Conservation (phyloP, 2,329 filamentous ascomycete species). For the Claviceps fusiformis region DNA sequence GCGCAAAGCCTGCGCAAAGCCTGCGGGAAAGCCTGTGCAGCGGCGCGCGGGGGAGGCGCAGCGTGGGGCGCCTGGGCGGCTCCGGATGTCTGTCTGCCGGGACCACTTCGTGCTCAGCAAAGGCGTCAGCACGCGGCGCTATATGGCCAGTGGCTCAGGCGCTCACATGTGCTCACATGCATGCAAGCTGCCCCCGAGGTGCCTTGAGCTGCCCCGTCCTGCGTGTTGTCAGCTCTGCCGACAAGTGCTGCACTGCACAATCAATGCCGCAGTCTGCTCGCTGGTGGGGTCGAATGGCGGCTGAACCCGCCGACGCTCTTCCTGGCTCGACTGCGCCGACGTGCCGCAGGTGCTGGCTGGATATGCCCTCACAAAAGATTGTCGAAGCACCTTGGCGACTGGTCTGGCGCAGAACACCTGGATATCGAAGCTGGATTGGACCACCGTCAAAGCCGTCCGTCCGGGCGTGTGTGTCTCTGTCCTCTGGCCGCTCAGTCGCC, state of each 20-base stretch:
- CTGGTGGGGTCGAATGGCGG: too few relatives aligned
- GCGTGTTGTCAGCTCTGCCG: not conserved
- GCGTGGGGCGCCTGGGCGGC: conserved; percentile 1
- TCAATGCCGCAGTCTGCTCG: not conserved
- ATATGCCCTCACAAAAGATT: not conserved
- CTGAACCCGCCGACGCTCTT: too few relatives aligned
- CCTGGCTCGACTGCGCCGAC: too few relatives aligned
- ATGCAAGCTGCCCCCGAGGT: not conserved
- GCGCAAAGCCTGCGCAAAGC: not conserved
- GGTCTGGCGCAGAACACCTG: not conserved
- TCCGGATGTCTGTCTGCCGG: not conserved
- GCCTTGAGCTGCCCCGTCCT: not conserved
- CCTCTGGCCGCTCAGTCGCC: not conserved
- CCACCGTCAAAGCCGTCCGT: not conserved
- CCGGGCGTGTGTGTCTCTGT: not conserved
- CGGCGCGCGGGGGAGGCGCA: too few relatives aligned
- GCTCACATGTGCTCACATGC: not conserved
- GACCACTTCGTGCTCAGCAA: conserved; percentile 2
- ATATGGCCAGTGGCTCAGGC: not conserved
- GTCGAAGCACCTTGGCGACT: not conserved
- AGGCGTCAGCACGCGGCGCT: not conserved
- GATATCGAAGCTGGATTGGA: not conserved
- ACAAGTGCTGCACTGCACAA: not conserved
- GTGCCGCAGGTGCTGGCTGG: not conserved
- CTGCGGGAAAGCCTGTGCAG: too few relatives aligned